Evolutionary conservation across 176 grass and related monocot genomes (phyloP).

Genomic region (Triticum aestivum): DNA sequence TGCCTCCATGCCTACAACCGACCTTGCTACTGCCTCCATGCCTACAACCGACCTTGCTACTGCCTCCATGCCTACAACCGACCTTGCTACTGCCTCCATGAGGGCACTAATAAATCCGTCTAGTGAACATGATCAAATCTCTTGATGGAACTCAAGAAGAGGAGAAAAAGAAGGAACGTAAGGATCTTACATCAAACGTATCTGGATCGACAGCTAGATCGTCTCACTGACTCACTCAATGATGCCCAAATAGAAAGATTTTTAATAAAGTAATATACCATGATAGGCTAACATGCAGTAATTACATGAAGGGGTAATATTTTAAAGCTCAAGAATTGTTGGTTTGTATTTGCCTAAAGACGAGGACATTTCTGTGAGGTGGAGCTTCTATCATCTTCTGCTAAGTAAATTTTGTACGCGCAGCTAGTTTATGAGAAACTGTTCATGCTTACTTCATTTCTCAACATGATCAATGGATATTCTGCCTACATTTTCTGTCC

Average conservation of each 20-base stretch:
- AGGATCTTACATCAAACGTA: too few relatives aligned
- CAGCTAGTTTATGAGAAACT: not conserved
- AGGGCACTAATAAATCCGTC: not conserved
- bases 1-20: not conserved
- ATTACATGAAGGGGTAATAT: not conserved
- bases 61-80: not conserved
- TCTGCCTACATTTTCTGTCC: constrained; percentile 26
- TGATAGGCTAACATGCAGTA: not conserved
- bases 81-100: not conserved
- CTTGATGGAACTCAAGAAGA: not conserved
- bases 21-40: not conserved
- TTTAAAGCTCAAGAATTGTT: not conserved
- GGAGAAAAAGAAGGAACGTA: not conserved
- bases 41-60: not conserved
- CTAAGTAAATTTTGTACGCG: not conserved
- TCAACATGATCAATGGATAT: constrained; percentile 2
- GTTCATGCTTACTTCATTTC: constrained; percentile 21
- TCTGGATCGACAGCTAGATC: too few relatives aligned
- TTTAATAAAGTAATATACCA: not conserved
- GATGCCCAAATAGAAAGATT: too few relatives aligned
- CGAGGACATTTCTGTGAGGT: not conserved
- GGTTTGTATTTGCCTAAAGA: not conserved
- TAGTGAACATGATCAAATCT: not conserved
- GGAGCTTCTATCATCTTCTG: not conserved
- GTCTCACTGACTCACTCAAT: too few relatives aligned